These are phyloP conservation scores for Grosmannia penicillata DNA, from an alignment of 2,329 filamentous ascomycete species.

Conservation along the genomic window DNA sequence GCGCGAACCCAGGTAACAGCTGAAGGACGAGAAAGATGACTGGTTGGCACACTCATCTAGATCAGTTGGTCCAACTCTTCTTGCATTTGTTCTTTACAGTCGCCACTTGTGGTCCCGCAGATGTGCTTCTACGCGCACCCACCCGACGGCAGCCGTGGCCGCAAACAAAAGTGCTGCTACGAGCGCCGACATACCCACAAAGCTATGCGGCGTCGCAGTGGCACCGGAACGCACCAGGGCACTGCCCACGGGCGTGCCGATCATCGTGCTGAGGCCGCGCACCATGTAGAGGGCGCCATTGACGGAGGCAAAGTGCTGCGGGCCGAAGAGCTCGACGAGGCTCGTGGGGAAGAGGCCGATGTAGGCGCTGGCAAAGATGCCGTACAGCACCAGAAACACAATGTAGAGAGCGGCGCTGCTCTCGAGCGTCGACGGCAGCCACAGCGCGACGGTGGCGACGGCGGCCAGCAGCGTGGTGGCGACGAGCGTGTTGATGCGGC, in stretches of 20 bases:
- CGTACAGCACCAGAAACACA: slow-evolving; percentile 2
- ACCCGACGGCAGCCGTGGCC: background rate
- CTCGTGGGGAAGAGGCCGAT: background rate
- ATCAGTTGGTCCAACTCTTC: no score
- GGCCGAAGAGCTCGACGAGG: background rate
- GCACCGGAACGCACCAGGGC: slow-evolving; percentile 12
- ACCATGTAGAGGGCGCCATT: slow-evolving; percentile 31
- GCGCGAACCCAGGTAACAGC: background rate
- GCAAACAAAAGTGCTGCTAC: background rate
- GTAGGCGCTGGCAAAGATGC: slow-evolving; percentile 13
- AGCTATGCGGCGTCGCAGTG: background rate
- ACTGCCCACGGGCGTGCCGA: slow-evolving; percentile 28
- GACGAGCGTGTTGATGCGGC: slow-evolving; percentile 22
- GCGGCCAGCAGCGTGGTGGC: slow-evolving; percentile 12
- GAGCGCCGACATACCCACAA: background rate
- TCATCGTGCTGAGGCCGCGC: slow-evolving; percentile 25
- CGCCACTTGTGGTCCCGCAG: no score
- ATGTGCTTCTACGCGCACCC: background rate
- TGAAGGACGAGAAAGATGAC: background rate
- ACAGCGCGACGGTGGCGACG: slow-evolving; percentile 1
- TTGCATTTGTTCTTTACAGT: no score
- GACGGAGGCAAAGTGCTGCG: slow-evolving; percentile 13
- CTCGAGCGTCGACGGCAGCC: slow-evolving; percentile 4
- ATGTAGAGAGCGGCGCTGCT: slow-evolving; percentile 3
- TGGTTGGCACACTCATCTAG: no score